Evolutionary conservation across 257 asterid genomes (phyloP).

Genomic region (Penstemon eatonii): DNA sequence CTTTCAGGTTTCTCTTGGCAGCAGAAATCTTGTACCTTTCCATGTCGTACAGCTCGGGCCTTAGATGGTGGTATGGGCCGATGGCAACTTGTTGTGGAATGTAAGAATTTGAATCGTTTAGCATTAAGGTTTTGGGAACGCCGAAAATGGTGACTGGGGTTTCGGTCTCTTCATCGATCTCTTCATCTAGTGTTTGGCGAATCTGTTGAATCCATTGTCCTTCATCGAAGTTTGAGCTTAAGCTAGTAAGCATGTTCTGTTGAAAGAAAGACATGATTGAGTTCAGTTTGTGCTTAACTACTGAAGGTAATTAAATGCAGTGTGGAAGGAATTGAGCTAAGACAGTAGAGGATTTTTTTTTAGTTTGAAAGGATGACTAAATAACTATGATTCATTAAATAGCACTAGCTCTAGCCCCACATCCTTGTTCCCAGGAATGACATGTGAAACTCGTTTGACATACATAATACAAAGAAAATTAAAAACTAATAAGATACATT

Average conservation of each 20-base stretch:
- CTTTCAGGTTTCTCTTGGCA: conserved; percentile 33
- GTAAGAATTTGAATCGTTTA: conserved; percentile 27
- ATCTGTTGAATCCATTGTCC: conserved; percentile 34
- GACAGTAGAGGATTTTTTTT: background rate
- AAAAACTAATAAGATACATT: too few relatives aligned
- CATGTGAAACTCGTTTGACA: too few relatives aligned
- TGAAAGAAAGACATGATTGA: conserved; percentile 11
- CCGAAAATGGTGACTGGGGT: conserved; percentile 34
- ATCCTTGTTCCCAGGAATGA: too few relatives aligned
- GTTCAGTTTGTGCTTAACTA: too few relatives aligned
- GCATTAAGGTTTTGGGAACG: conserved; percentile 36
- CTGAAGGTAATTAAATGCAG: background rate
- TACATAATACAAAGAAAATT: too few relatives aligned
- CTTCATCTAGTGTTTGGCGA: conserved; percentile 32
- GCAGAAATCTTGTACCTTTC: conserved; percentile 44
- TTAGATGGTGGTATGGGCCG: conserved; percentile 41
- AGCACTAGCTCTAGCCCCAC: background rate
- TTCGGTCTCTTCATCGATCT: conserved; percentile 29
- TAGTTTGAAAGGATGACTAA: background rate
- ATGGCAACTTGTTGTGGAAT: conserved; percentile 39
- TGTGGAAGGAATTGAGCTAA: background rate
- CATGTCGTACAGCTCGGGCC: conserved; percentile 33
- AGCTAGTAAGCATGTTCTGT: background rate
- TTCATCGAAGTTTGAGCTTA: conserved; percentile 28
- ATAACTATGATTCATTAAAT: background rate